Base-by-base conservation (phyloP, 169 alveolate genomes). In the Babesia gibsoni region DNA sequence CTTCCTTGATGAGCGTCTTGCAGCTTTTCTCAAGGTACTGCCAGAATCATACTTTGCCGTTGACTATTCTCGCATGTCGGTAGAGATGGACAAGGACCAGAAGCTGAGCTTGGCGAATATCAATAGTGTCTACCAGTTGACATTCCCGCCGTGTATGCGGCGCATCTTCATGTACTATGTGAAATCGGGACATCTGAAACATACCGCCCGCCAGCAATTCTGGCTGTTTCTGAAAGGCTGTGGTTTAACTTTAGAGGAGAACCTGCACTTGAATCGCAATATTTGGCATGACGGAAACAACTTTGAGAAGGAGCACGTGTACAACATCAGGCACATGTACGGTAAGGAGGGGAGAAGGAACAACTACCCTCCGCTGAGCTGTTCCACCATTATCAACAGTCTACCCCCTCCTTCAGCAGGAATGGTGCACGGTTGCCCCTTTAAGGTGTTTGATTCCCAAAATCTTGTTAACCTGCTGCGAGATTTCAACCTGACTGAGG, bases 271-370 rank as follows among this genome's bases (percentile, higher is more conserved):
- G 35, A 91, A 91, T 83, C 77, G 95, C 46, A 81, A 96, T 30
- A 56, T 91, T 18, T 92, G 96, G 96, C 46, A 79, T 50, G 95
- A 92, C 66, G 52, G 92, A 0, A 82, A 77, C 36, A 85, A 90
- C 52, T 92, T 92, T 53, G 96, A 92, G 53, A 92, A 88, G 72
- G 96, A 92, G 73, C 95, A 93, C 73, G 92, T 92, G 52, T 95
- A 95, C 88, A 93, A 84, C 79, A 90, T 95, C 43, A 84, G 97
- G 4, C 97, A 95, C 82, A 89, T 94, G 58, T 95, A 95, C 88
- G 98, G 98, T 4, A 89, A 91, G 69, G 98, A 92, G 81, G 98
- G 98, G 18, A 91, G 93, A 59, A 88, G 97, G 63, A 84, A 90
- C 36, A 92, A 88, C 85, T 92, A 93, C 77, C 89, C 96, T 52